These are phyloP conservation scores for Leucocoprinus leucothites DNA, from an alignment of 768 basidiomycete species.

Conservation along the genomic window DNA sequence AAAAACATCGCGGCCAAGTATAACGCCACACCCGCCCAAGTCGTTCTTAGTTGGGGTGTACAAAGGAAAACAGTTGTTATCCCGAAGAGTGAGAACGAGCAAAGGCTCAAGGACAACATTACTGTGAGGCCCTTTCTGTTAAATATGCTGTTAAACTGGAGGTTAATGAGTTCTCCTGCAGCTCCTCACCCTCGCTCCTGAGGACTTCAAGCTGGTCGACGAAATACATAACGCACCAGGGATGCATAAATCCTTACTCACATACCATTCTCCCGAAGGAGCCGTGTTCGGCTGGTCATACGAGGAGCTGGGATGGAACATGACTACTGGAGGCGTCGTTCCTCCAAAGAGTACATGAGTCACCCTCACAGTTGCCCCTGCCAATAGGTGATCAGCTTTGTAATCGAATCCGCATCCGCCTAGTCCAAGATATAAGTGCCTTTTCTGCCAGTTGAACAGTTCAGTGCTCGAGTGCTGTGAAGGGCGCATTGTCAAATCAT, in stretches of 20 bases:
- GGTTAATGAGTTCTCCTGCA: constrained; percentile 15
- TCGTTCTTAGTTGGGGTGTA: constrained; percentile 62
- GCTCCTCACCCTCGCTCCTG: constrained; percentile 29
- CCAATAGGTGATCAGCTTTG: too few species aligned
- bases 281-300: constrained; percentile 43
- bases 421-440: too few species aligned
- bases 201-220: constrained; percentile 39
- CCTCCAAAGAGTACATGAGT: background rate
- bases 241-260: constrained; percentile 36
- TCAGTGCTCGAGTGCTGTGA: too few species aligned
- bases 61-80: constrained; percentile 59
- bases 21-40: constrained; percentile 40
- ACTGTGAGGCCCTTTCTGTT: constrained; percentile 21
- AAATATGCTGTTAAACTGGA: background rate
- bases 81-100: constrained; percentile 53
- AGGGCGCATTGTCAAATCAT: too few species aligned
- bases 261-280: constrained; percentile 21
- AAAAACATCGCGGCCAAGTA: constrained; percentile 30
- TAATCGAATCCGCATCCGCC: too few species aligned
- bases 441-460: too few species aligned
- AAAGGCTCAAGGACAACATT: constrained; percentile 48
- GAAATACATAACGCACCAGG: constrained; percentile 35
- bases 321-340: constrained; percentile 31
- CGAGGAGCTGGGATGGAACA: constrained; percentile 41
- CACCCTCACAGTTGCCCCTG: too few species aligned